A percentile compares a stretch with the other conserved stretches of the same genome.
Conservation (phyloP, 176 grass and related monocot genomes). For the Cymbopogon citratus region DNA sequence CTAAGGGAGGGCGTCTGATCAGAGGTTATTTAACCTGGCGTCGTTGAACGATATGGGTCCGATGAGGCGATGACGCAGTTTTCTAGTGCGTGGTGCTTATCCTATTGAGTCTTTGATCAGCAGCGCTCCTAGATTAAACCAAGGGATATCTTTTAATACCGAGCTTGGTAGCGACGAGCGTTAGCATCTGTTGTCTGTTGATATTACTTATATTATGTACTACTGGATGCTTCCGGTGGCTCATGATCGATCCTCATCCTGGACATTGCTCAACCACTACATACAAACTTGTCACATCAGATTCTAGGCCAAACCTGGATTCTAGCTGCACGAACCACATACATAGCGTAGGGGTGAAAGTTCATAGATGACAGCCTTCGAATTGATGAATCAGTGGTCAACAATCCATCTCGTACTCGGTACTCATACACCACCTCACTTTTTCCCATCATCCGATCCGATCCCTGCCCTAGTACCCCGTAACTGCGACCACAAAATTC, state of each 20-base stretch:
- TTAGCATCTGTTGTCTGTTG: background rate
- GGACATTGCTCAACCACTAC: background rate
- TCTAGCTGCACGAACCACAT: conserved; percentile 8
- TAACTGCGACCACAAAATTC: background rate
- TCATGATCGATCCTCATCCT: conserved; percentile 1
- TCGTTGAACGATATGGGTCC: background rate
- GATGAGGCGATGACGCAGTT: background rate
- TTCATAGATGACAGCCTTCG: background rate
- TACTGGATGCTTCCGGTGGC: conserved; percentile 1
- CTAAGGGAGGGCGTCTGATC: conserved; percentile 1
- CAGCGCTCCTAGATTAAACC: conserved; percentile 5
- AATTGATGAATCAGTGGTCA: background rate
- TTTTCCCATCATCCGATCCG: background rate
- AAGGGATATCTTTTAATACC: conserved; percentile 25
- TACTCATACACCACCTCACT: background rate
- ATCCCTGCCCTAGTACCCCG: background rate
- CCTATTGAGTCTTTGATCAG: background rate
- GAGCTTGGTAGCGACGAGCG: conserved; percentile 18
- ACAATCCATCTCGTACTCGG: background rate
- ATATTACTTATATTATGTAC: background rate
- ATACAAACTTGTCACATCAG: background rate
- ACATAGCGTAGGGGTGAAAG: background rate
- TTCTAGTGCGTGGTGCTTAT: background rate
- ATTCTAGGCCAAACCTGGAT: background rate
- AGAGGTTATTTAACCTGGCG: background rate